Base-by-base conservation (phyloP, 2,329 filamentous ascomycete genomes). In the Aspergillus hiratsukae region DNA sequence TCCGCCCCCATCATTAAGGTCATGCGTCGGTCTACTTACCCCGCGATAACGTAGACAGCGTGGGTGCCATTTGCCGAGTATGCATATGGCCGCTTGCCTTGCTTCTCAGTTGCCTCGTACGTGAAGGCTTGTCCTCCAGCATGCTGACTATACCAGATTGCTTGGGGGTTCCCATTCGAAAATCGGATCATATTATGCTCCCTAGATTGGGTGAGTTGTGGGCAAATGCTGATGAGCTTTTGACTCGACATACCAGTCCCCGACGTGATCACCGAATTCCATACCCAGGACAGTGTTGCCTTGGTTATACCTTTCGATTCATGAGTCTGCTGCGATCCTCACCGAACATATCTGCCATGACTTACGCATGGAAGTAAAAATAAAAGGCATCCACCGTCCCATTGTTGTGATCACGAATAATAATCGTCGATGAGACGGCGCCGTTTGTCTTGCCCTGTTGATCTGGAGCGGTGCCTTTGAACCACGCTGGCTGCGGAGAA, bases 101-200 rank as follows among this genome's bases (percentile, higher is more conserved):
- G 68, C 64, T 87, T 84, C 59, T 86, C 78, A 1, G 82, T 74
- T 1, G 78, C 75, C 3, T 72, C 61, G 64, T 86, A 88, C 2
- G 75, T 78, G 68, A 87, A 88, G 1, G 86, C 85, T 69, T 88
- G 76, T 4, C 86, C 86, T 59, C 80, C 78, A 29, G 76, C 71
- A 67, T 88, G 86, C 65, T 88, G 85, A 52, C 80, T 83, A 65
- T 80, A 87, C 83, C 84, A 88, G 11, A 88, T 68, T 1, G 78
- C 75, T 58, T 78, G 69, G 0, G 86, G 86, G 1, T 64, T 59
- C 9, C 82, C 82, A 53, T 85, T 75, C 17, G 75, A 52, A 69
- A 89, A 89, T 10, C 86, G 83, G 31, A 89, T 76, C 83, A 87
- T 86, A 54, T 81, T 85, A 68, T 87, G 84, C 66, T 87, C 85